Percentiles rank a stretch among this genome's conserved stretches.
Conservation (phyloP, 257 asterid genomes). For the Plantago ovata region DNA sequence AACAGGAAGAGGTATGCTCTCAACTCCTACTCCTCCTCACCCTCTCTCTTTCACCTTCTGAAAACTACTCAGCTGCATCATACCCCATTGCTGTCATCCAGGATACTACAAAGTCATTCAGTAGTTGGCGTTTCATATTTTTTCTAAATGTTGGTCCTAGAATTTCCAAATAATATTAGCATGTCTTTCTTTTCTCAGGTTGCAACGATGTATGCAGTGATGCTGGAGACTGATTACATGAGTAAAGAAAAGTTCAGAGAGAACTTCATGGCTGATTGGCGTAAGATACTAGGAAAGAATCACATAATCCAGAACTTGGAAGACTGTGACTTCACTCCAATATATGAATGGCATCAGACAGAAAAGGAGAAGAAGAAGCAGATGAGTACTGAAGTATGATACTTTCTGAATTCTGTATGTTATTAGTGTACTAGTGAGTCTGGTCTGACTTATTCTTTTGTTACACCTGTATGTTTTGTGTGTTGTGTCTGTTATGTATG, state of each 20-base stretch:
- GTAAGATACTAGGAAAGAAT: constrained; percentile 81
- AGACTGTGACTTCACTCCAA: constrained; percentile 79
- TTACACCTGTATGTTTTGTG: neutral
- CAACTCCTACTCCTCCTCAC: constrained; percentile 9
- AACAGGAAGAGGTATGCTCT: constrained; percentile 86
- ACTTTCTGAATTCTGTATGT: no score
- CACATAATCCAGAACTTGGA: constrained; percentile 84
- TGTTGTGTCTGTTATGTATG: no score
- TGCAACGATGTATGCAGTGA: constrained; percentile 90
- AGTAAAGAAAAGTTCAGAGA: constrained; percentile 75
- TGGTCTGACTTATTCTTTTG: neutral
- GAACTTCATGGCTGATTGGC: constrained; percentile 90
- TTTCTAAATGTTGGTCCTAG: constrained; percentile 5
- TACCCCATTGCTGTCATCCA: no score
- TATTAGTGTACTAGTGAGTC: constrained; percentile 4
- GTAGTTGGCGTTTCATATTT: neutral
- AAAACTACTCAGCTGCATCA: no score
- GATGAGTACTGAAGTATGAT: constrained; percentile 74
- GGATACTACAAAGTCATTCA: neutral
- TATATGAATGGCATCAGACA: constrained; percentile 86
- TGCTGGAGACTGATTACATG: constrained; percentile 94
- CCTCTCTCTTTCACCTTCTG: neutral
- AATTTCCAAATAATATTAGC: constrained; percentile 5
- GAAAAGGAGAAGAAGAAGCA: constrained; percentile 98
- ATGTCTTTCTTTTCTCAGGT: constrained; percentile 50